These are phyloP conservation scores for Rhipidocladum racemiflorum DNA, from an alignment of 176 grass and related monocot species.

Conservation along the genomic window DNA sequence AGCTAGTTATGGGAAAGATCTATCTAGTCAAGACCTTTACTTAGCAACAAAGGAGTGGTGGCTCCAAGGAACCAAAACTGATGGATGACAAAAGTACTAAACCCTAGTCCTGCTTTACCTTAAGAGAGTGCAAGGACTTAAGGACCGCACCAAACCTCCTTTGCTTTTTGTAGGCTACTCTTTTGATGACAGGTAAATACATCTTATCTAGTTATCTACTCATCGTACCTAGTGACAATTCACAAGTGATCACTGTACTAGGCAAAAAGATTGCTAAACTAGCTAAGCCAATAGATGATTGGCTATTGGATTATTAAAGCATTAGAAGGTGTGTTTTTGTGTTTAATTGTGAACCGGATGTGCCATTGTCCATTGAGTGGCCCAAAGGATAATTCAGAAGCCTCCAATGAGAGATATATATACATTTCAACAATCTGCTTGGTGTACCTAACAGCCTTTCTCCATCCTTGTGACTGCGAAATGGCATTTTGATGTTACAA, in stretches of 20 bases:
- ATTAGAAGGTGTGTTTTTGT: slow-evolving; percentile 9
- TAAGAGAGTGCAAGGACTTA: background rate
- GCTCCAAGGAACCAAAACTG: slow-evolving; percentile 19
- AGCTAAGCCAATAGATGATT: background rate
- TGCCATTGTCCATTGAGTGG: slow-evolving; percentile 12
- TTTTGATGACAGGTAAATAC: slow-evolving; percentile 11
- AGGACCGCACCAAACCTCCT: background rate
- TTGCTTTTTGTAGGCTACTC: background rate
- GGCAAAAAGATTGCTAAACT: background rate
- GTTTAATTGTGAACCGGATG: slow-evolving; percentile 35
- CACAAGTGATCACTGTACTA: background rate
- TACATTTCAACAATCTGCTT: background rate
- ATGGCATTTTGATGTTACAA: slow-evolving; percentile 9
- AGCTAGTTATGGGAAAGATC: background rate
- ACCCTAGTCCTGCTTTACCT: background rate
- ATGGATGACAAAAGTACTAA: background rate
- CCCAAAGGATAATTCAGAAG: background rate
- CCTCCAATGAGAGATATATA: background rate
- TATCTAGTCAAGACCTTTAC: slow-evolving; percentile 21
- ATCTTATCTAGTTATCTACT: background rate
- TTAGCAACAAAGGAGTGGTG: slow-evolving; percentile 19
- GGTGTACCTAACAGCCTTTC: slow-evolving; percentile 35
- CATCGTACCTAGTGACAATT: slow-evolving; percentile 31
- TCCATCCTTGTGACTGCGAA: slow-evolving; percentile 11
- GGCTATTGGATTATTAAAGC: slow-evolving; percentile 17